Base-by-base conservation (phyloP, 495 filamentous ascomycete species). In the Durotheca rogersii region DNA sequence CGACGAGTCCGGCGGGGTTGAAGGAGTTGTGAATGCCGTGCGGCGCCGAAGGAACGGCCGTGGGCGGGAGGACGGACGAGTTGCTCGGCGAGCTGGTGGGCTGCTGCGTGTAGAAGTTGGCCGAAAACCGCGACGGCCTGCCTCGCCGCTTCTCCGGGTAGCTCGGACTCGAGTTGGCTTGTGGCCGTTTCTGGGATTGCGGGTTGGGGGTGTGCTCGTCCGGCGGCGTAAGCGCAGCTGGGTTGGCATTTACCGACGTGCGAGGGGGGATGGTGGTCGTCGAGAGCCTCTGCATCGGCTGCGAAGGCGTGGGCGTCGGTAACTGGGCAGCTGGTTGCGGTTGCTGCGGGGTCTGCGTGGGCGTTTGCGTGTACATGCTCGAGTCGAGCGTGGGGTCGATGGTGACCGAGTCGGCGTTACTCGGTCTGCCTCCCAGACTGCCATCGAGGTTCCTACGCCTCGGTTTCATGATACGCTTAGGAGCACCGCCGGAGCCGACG, bases 381-480 rank as follows among this genome's bases (percentile, higher is more conserved):
- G 47, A 54, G 6, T 65, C 62, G n/a, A 56, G 62, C 12, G 41
- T 37, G 17, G 62, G 55, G 40, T 65, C 56, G 31, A 62, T 50
- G 30, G 46, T 62, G 10, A 40, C 44, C 18, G 53, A 57, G 16
- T 50, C 49, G 1, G 57, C 58, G 19, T 44, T 58, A 23, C 58
- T 51, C 21, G 55, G 43, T 41, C 54, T 39, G 35, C 52, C 36
- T n/a, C 46, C 38, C 42, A 62, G 57, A 35, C 51, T 48, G 39
- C 54, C 63, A 35, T 76, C 67, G 6, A 60, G 53, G 17, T 65
- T 64, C 39, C 68, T 72, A 6, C 69, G 60, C 17, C 72, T 65
- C 20, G 72, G 67, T 53, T 74, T 77, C 41, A 74, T 77, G 18
- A 75, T 64, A 3, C 74, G 69, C 51, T 77, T 77, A 2, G 74